These are phyloP conservation scores for Gossypium herbaceum DNA, from an alignment of 345 rosid species.

Conservation along the genomic window DNA sequence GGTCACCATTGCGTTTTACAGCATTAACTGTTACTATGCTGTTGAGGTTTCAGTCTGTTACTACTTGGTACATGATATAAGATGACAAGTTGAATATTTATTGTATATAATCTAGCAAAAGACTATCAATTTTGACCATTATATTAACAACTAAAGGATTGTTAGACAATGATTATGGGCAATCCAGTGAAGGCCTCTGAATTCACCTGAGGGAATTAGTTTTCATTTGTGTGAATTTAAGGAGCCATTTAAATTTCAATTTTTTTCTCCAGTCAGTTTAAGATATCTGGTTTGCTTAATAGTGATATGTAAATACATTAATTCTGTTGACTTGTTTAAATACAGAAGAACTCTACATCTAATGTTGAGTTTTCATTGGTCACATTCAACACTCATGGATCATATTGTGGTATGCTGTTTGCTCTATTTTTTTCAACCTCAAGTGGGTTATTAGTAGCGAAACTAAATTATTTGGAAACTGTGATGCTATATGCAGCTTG, in stretches of 20 bases:
- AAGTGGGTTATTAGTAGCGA: slow-evolving; percentile 9
- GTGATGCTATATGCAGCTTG: slow-evolving; percentile 46
- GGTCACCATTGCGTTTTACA: background rate
- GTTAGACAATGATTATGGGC: background rate
- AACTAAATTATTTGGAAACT: slow-evolving; percentile 6
- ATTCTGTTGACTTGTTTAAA: slow-evolving; percentile 11
- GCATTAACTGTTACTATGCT: slow-evolving; percentile 1
- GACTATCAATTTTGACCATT: background rate
- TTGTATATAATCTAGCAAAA: background rate
- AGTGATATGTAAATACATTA: background rate
- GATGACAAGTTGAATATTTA: background rate
- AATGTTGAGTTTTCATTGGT: slow-evolving; percentile 69
- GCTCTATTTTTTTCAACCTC: background rate
- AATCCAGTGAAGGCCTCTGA: background rate
- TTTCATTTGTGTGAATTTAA: background rate
- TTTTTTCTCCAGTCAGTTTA: background rate
- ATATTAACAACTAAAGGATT: background rate
- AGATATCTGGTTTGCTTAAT: slow-evolving; percentile 7
- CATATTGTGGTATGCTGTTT: slow-evolving; percentile 51
- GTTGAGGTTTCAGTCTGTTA: background rate
- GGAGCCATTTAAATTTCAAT: background rate
- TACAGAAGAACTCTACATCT: slow-evolving; percentile 59
- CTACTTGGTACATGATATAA: background rate
- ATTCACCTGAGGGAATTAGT: background rate
- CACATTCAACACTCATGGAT: slow-evolving; percentile 78